These are phyloP conservation scores for Fusarium siculi DNA, from an alignment of 2,329 filamentous ascomycete species.

Conservation along the genomic window DNA sequence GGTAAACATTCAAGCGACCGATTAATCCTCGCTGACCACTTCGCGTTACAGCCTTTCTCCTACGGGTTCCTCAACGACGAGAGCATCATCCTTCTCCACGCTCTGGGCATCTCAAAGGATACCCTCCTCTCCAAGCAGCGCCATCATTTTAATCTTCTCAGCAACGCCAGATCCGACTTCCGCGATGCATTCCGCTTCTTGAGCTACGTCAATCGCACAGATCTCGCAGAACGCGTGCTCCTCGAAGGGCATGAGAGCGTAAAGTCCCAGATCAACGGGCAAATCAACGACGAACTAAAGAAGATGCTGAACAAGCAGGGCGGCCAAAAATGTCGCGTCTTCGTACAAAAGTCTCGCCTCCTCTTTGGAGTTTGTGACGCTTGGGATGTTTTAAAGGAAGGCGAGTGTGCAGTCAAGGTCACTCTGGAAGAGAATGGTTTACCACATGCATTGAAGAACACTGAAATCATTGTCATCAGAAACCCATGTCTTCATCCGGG, in stretches of 20 bases:
- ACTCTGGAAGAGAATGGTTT: not conserved
- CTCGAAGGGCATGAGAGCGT: not conserved
- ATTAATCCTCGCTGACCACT: not conserved
- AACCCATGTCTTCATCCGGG: slow-evolving; percentile 9
- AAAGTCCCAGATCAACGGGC: not conserved
- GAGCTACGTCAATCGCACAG: not conserved
- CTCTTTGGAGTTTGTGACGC: not conserved
- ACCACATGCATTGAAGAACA: not conserved
- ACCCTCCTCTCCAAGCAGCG: not conserved
- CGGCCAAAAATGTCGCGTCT: not conserved
- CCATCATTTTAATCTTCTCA: not conserved
- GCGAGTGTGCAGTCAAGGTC: not conserved
- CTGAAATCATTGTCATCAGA: not conserved
- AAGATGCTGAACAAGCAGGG: slow-evolving; percentile 2
- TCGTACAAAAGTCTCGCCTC: not conserved
- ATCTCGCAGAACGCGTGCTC: not conserved
- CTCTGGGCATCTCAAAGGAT: not conserved
- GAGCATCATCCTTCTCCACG: not conserved
- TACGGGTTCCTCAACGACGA: not conserved
- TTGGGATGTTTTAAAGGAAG: not conserved
- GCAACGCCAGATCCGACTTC: not conserved
- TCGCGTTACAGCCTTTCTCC: not conserved
- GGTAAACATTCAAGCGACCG: accelerated
- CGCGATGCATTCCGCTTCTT: not conserved
- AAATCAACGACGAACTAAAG: not conserved